Evolutionary conservation across 2,329 filamentous ascomycete genomes (phyloP).

Genomic region (Huntiella abstrusa): DNA sequence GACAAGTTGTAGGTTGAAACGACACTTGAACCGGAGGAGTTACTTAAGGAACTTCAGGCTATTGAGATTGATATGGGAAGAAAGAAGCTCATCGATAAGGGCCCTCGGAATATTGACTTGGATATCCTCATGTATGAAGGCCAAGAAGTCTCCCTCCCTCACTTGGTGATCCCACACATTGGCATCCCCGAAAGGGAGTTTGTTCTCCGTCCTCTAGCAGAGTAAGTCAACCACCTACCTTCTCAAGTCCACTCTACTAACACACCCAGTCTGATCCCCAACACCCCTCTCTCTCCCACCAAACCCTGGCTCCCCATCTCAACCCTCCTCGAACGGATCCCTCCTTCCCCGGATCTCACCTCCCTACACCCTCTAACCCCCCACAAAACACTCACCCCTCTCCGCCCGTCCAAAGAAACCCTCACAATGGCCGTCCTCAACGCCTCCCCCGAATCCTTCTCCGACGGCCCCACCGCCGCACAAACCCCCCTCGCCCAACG

Average conservation of each 20-base stretch:
- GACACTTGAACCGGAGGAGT: constrained; percentile 48
- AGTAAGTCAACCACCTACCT: constrained; percentile 29
- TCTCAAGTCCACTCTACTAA: constrained; percentile 1
- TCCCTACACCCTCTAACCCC: constrained; percentile 38
- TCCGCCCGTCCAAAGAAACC: constrained; percentile 25
- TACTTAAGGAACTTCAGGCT: constrained; percentile 64
- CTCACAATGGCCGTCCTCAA: constrained; percentile 90
- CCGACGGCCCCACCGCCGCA: constrained; percentile 56
- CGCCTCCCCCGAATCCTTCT: constrained; percentile 91
- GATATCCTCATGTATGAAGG: constrained; percentile 76
- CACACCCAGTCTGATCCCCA: constrained; percentile 32
- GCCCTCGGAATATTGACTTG: constrained; percentile 82
- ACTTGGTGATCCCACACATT: constrained; percentile 68
- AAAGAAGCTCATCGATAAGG: constrained; percentile 75
- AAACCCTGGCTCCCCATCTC: constrained; percentile 42
- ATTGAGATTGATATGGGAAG: constrained; percentile 70
- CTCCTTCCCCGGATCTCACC: constrained; percentile 29
- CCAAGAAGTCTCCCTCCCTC: constrained; percentile 43
- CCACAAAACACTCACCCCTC: constrained; percentile 35
- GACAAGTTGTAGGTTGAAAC: constrained; percentile 51
- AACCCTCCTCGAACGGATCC: constrained; percentile 42
- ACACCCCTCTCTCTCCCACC: constrained; percentile 29
- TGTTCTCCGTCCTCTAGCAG: constrained; percentile 68
- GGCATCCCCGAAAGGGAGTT: constrained; percentile 84
- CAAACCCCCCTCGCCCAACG: constrained; percentile 17